Percentiles rank a stretch among this genome's conserved stretches.
These are phyloP conservation scores for Penicillium simplicissimum DNA, from an alignment of 495 filamentous ascomycete genomes.

Conservation along the genomic window DNA sequence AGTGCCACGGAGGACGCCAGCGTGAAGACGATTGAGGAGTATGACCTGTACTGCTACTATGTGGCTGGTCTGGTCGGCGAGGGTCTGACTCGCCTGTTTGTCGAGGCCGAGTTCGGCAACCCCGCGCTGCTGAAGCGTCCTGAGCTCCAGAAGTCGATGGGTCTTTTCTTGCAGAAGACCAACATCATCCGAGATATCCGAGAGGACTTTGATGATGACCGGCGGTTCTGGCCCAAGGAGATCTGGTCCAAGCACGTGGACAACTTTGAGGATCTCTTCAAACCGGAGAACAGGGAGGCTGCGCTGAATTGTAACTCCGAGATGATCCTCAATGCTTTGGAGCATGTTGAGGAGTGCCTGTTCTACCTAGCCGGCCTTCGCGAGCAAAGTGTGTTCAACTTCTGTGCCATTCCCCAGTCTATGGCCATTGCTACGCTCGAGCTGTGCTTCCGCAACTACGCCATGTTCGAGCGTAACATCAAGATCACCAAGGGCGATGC, in stretches of 20 bases:
- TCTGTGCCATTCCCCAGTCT: conserved; percentile 94
- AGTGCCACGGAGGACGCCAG: conserved; percentile 74
- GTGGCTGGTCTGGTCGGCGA: conserved; percentile 97
- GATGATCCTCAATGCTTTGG: conserved; percentile 87
- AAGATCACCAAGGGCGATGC: conserved; percentile 97
- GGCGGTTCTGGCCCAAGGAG: conserved; percentile 91
- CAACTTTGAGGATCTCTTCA: conserved; percentile 86
- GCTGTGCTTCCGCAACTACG: conserved; percentile 88
- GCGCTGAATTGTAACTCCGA: conserved; percentile 90
- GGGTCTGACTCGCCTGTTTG: conserved; percentile 87
- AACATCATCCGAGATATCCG: conserved; percentile 96
- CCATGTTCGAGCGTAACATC: conserved; percentile 82
- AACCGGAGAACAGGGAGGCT: conserved; percentile 72
- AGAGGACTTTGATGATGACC: conserved; percentile 83
- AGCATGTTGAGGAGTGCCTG: conserved; percentile 87
- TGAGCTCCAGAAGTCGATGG: conserved; percentile 90
- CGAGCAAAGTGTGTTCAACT: conserved; percentile 99
- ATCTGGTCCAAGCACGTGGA: conserved; percentile 94
- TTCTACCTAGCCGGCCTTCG: conserved; percentile 96
- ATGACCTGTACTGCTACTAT: conserved; percentile 95
- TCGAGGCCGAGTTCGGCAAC: conserved; percentile 85
- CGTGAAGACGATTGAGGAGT: conserved; percentile 81
- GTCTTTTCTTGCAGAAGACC: conserved; percentile 94
- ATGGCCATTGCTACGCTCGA: conserved; percentile 97
- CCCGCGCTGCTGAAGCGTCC: conserved; percentile 75